Base-by-base conservation (phyloP, 129 eudicot genomes). In the Scalesia atractyloides region DNA sequence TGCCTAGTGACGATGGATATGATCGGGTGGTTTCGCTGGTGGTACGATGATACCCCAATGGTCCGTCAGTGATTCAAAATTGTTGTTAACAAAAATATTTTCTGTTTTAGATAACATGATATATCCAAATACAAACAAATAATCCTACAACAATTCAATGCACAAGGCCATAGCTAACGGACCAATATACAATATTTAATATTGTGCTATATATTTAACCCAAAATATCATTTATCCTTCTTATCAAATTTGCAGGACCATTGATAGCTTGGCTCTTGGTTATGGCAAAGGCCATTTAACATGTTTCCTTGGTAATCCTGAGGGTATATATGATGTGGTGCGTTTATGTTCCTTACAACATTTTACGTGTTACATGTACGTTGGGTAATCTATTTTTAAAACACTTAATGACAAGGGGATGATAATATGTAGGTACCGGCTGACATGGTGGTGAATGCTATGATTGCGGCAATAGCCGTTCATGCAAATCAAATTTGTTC, bases 251-350 rank as follows among this genome's bases (percentile, higher is more conserved):
- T 41, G 10, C 83, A 93, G 98, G 80, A 93, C 98, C 11, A 80
- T 93, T 73, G 98, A 93, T 67, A 90, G 98, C 85, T 39, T 93
- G 61, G 91, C 85, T 18, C 89, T 87, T 49, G 98, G 96, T 17
- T 93, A 89, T 75, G 97, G 92, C 14, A 93, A 90, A 78, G 97
- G 98, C 34, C 81, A 26, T 47, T 10, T 93, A 49, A 79, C 97
- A 0, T 89, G 86, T 68, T 89, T 89, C 66, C 84, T 82, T 43
- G 98, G 91, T 3, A 83, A 89, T 57, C 96, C 92, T 7, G 79
- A 79, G 12, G 73, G 86, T 20, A 44, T 72, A 24, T 22, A 85
- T 59, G 98, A 93, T 59, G 49, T 89, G 81, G 98, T 89, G 58
- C 79, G 91, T 80, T 74, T 0, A 13, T 9, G 62, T 56, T 22